A percentile compares a stretch with the other conserved stretches of the same genome.
Evolutionary conservation across 2,329 filamentous ascomycete genomes (phyloP).

Genomic region (Elsinoe fawcettii): DNA sequence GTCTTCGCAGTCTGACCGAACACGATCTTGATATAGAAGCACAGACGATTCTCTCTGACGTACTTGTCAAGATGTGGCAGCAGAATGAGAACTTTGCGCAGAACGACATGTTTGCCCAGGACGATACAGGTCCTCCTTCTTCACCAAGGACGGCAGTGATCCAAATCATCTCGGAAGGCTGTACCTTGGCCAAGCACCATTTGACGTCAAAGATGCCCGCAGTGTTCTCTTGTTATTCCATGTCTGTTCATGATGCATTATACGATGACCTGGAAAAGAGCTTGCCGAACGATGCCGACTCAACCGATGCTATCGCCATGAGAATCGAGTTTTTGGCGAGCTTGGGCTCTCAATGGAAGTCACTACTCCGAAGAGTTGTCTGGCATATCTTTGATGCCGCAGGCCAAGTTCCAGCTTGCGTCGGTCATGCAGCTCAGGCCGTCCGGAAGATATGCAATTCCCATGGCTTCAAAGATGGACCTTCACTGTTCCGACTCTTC

Average conservation of each 20-base stretch:
- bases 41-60: slow-evolving; percentile 56
- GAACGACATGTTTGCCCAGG: slow-evolving; percentile 22
- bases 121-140: slow-evolving; percentile 40
- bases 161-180: slow-evolving; percentile 57
- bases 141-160: slow-evolving; percentile 67
- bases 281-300: slow-evolving; percentile 64
- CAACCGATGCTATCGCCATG: slow-evolving; percentile 75
- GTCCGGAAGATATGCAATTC: slow-evolving; percentile 57
- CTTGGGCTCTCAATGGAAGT: slow-evolving; percentile 76
- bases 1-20: slow-evolving; percentile 58
- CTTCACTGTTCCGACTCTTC: slow-evolving; percentile 72
- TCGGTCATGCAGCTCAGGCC: slow-evolving; percentile 64
- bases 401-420: slow-evolving; percentile 58
- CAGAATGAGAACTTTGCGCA: slow-evolving; percentile 60
- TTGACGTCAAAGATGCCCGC: slow-evolving; percentile 61
- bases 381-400: slow-evolving; percentile 94
- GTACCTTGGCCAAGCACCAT: slow-evolving; percentile 66
- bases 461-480: slow-evolving; percentile 58
- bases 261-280: slow-evolving; percentile 75
- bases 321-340: slow-evolving; percentile 68
- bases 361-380: slow-evolving; percentile 74
- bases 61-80: slow-evolving; percentile 65
- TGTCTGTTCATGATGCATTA: slow-evolving; percentile 74
- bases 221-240: slow-evolving; percentile 74
- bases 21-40: slow-evolving; percentile 62